A percentile compares a stretch with the other conserved stretches of the same genome.
Evolutionary conservation across 1,284 basidiomycete genomes (phyloP).

Genomic region (Cryptococcus depauperatus): DNA sequence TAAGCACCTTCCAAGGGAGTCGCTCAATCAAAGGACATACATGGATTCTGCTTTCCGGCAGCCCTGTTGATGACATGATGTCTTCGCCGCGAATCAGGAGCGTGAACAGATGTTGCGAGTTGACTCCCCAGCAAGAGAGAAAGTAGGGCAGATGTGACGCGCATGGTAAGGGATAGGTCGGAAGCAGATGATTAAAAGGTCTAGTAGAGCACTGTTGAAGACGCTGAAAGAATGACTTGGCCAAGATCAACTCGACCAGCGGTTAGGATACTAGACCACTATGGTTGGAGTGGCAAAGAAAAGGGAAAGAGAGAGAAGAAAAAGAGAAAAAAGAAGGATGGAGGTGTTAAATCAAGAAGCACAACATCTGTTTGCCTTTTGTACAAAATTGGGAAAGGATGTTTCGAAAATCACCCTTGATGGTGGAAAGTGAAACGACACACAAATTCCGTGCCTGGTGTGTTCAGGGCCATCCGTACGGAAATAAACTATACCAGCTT

Average conservation of each 20-base stretch:
- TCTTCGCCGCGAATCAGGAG: not conserved
- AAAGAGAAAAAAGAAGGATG: not conserved
- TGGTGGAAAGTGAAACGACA: not conserved
- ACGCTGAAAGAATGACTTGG: conserved; percentile 1
- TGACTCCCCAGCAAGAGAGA: not conserved
- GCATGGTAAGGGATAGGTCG: not conserved
- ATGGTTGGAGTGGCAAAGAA: not conserved
- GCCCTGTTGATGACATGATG: not conserved
- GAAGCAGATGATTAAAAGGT: not conserved
- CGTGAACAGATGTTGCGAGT: not conserved
- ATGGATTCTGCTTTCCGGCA: not conserved
- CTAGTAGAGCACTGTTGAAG: not conserved
- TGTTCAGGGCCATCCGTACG: too few species aligned
- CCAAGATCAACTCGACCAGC: conserved; percentile 10
- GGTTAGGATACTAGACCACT: not conserved
- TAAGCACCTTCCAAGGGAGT: conserved; percentile 9
- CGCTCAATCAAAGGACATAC: conserved; percentile 7
- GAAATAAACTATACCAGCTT: too few species aligned
- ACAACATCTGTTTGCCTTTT: too few species aligned
- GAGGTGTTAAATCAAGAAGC: not conserved
- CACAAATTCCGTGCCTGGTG: not conserved
- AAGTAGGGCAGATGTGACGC: not conserved
- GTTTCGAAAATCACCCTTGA: too few species aligned
- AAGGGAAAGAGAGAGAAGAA: too few species aligned
- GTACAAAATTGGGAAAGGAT: too few species aligned